phyloP scores from a whole-genome alignment of 1,139 yeast genomes.

The Pichia kudriavzevii region DNA sequence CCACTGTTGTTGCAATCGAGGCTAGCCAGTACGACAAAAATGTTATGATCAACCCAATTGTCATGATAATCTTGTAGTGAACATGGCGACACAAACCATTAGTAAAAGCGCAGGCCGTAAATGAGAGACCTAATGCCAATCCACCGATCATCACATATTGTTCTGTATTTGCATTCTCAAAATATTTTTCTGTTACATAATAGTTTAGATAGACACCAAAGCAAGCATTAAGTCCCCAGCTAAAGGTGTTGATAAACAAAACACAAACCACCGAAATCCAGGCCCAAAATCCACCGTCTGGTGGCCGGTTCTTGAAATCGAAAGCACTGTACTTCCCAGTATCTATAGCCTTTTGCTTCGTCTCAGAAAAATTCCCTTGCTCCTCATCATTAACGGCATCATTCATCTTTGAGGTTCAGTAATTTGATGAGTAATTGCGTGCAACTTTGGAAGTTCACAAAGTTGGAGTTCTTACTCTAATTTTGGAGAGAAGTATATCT shows the following conservation, averaged over 20 bases:
- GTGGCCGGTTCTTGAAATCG: slow-evolving; percentile 39
- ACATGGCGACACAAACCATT: slow-evolving; percentile 30
- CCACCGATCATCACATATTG: slow-evolving; percentile 72
- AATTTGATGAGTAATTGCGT: no score
- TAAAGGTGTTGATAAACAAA: slow-evolving; percentile 37
- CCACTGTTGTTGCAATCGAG: slow-evolving; percentile 47
- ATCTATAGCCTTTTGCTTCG: no score
- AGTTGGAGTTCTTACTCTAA: no score
- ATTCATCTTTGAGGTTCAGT: no score
- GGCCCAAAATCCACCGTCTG: slow-evolving; percentile 60
- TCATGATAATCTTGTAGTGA: slow-evolving; percentile 33
- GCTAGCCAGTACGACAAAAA: slow-evolving; percentile 56
- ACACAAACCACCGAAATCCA: slow-evolving; percentile 60
- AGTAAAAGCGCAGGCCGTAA: slow-evolving; percentile 49
- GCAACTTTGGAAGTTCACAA: no score
- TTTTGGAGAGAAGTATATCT: no score
- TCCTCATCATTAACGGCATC: no score
- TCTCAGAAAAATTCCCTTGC: no score
- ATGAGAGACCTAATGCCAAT: slow-evolving; percentile 50
- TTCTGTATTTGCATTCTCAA: slow-evolving; percentile 49
- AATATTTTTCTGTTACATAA: slow-evolving; percentile 42
- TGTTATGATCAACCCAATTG: slow-evolving; percentile 44
- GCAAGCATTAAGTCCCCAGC: slow-evolving; percentile 73
- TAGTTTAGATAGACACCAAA: slow-evolving; percentile 62
- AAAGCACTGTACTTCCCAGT: slow-evolving; percentile 28